Base-by-base conservation (phyloP, 78 protist genomes). In the Trichosphaerium sp. region DNA sequence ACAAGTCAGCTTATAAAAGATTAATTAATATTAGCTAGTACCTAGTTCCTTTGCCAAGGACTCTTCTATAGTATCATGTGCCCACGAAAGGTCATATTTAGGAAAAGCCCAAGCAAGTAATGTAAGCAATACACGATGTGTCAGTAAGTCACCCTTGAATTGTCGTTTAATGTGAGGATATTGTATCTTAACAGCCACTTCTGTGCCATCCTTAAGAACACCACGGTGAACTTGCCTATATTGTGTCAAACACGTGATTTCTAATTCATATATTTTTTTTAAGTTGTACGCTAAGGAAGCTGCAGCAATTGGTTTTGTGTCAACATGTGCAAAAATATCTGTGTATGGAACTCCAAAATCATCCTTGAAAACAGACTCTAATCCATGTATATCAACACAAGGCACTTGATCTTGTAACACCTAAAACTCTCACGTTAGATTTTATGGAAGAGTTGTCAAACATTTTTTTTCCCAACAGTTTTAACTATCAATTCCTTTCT, bases 151-250 rank as follows among this genome's bases (percentile, higher is more conserved):
- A 31, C 68, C 64, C 35, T 68, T 71, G 29, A 70, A 78, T 26
- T 65, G 31, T 14, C 55, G 31, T 7, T 6, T 63, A 39, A 78
- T 34, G 14, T 64, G 74, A 39, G 84, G 84, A 60, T 78, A 78
- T 44, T 78, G 84, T 25, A 78, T 74, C 31, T 78, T 78, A 31
- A 78, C 84, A 21, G 84, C 84, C 18, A 78, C 84, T 29, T 78
- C 84, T 29, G n/a, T n/a, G n/a, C n/a, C n/a, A n/a, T n/a, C n/a
- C n/a, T n/a, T n/a, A n/a, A n/a, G n/a, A 21, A 21, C 21, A 57
- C 59, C 62, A n/a, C 21, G 21, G 32, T 57, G 62, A 57, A 57
- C 62, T 21, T 57, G 62, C n/a, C n/a, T n/a, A n/a, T n/a, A n/a
- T n/a, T n/a, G n/a, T n/a, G n/a, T n/a, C n/a, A n/a, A n/a, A n/a